Conservation (phyloP, 2,329 filamentous ascomycete genomes). For the Paecilomyces niveus region DNA sequence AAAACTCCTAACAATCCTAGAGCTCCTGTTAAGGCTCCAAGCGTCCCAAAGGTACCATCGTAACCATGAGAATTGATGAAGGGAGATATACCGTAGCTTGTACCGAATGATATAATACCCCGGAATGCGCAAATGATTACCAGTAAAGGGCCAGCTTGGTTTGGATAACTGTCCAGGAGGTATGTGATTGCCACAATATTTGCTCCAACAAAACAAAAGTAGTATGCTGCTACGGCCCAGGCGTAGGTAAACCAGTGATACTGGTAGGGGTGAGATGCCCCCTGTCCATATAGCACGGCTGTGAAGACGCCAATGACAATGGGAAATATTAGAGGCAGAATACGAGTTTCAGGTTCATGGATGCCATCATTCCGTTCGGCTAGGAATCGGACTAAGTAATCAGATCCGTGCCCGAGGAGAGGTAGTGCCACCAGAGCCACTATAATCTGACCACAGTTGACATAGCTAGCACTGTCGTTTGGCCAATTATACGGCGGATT, state of each 20-base stretch:
- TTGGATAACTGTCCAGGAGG: constrained; percentile 39
- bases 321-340: constrained; percentile 29
- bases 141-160: constrained; percentile 34
- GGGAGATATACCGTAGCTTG: constrained; percentile 29
- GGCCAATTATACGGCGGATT: constrained; percentile 33
- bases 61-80: constrained; percentile 21
- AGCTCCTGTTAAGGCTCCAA: no score
- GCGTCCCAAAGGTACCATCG: constrained; percentile 28
- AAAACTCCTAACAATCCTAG: no score
- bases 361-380: constrained; percentile 30
- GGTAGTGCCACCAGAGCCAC: constrained; percentile 32
- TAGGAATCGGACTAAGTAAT: constrained; percentile 28
- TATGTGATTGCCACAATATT: constrained; percentile 42
- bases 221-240: no score
- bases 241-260: no score
- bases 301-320: constrained; percentile 32
- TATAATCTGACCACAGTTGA: constrained; percentile 35
- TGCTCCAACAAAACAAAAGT: constrained; percentile 25
- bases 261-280: constrained; percentile 24
- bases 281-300: constrained; percentile 32
- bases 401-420: constrained; percentile 32
- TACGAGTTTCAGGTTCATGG: constrained; percentile 35
- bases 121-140: constrained; percentile 42
- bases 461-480: constrained; percentile 26
- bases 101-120: constrained; percentile 41